Base-by-base conservation (phyloP, 2,329 filamentous ascomycete species). In the Epichloe glyceriae region DNA sequence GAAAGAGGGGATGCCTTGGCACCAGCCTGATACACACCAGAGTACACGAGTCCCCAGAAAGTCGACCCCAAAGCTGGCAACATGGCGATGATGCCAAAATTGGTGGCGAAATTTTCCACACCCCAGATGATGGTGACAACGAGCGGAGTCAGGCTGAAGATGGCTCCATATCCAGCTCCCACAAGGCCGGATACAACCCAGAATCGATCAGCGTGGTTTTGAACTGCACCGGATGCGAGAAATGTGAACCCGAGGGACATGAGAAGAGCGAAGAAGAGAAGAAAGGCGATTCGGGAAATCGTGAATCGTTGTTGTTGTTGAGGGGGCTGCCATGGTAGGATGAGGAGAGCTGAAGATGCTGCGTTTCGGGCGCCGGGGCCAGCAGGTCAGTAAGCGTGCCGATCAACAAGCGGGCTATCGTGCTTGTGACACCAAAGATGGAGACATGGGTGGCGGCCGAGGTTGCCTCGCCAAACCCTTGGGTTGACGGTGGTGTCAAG, bases 121-220 rank as follows among this genome's bases (percentile, higher is more conserved):
- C 93, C 93, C 93, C 93, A 98, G 44, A 98, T 91, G 10, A 96
- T 89, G n/a, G 84, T 88, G 58, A 96, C 85, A 51, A 97, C 87
- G 56, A 97, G 90, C 2, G 93, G 93, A 0, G 86, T 86, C 5
- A 97, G 76, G 46, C 82, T 86, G 71, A 97, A 98, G 20, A 90
- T 80, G 34, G 90, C 90, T 43, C 93, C 93, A 63, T 98, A 97
- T 43, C 93, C 93, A 1, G 89, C 83, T 6, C 93, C 93, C 6
- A 98, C 82, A 1, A 90, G 75, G 0, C 85, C 80, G 0, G 88
- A 94, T 8, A 95, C 86, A 46, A 91, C 68, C 78, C 89, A 91
- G 70, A 97, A 95, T 37, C 88, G 79, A 47, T 85, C 78, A 26
- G 80, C 79, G 57, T 90, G 82, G 53, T 83, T 76, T 62, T 95